Base-by-base conservation (phyloP, 1,284 basidiomycete species). In the Waitea zeae region DNA sequence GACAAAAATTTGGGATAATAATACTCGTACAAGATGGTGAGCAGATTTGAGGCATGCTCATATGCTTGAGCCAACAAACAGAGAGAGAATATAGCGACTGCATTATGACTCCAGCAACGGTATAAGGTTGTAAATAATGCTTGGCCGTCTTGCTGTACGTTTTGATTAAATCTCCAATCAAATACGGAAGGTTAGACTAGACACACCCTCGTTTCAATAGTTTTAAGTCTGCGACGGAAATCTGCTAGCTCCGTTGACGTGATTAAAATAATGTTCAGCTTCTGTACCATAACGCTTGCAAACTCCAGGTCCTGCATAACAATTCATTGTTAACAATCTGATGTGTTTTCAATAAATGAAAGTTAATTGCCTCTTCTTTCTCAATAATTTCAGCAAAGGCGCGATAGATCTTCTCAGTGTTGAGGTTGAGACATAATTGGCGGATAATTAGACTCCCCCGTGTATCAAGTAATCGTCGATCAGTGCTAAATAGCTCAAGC, bases 81-180 rank as follows among this genome's bases (percentile, higher is more conserved):
- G 3, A 99, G 67, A 1, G 89, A 87, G 49, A 99, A 95, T 0
- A 90, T 89, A 0, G 95, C 83, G 17, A 98, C 90, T 0, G 95
- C 84, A 49, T 97, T 97, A 50, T 98, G 95, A 52, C 90, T 97
- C 93, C 95, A 99, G 27, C 89, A 96, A 24, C 88, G 70, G 51
- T 98, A 98, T 13, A 99, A 59, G 0, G 81, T 84, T 1, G 80
- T 83, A 50, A 98, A 99, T 17, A 98, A 57, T 5, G 75, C 75
- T 57, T 96, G 89, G 1, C 92, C 90, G 44, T 98, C 95, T 74
- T 89, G 72, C 78, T 81, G 42, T 31, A 41, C 13, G 33, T 41
- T 5, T 18, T 15, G 17, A 34, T 19, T 11, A 46, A 22, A 42
- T 38, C 3, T 12, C 37, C 17, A 20, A 24, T 9, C 2, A 24